These are phyloP conservation scores for Diaporthe capsici DNA, from an alignment of 2,329 filamentous ascomycete genomes.

Conservation along the genomic window DNA sequence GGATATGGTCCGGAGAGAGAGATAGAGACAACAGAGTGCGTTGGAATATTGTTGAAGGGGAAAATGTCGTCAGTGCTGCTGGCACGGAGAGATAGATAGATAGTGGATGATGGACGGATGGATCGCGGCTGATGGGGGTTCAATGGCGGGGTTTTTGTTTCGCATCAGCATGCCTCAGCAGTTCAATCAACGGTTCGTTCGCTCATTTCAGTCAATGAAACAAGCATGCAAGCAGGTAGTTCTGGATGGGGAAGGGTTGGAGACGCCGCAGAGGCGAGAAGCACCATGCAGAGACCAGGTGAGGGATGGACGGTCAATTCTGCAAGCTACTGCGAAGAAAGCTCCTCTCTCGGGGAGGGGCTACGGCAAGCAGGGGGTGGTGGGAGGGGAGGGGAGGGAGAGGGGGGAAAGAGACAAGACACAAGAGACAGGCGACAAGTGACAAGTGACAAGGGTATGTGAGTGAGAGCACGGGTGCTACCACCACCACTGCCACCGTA, in stretches of 20 bases:
- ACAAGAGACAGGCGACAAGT: background rate
- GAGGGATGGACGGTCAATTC: slow-evolving; percentile 1
- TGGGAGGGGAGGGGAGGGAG: background rate
- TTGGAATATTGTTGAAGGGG: background rate
- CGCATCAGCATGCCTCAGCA: slow-evolving; percentile 44
- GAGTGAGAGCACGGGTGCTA: slow-evolving; percentile 11
- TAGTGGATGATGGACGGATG: slow-evolving; percentile 17
- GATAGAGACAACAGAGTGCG: background rate
- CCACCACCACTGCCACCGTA: background rate
- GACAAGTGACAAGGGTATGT: slow-evolving; percentile 5
- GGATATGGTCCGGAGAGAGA: background rate
- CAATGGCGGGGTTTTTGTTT: slow-evolving; percentile 52
- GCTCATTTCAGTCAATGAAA: slow-evolving; percentile 1
- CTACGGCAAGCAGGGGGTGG: slow-evolving; percentile 26
- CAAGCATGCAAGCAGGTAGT: slow-evolving; percentile 19
- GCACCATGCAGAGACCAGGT: background rate
- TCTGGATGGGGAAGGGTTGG: slow-evolving; percentile 15
- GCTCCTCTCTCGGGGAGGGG: slow-evolving; percentile 25
- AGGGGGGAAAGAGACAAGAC: background rate
- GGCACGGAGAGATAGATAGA: background rate
- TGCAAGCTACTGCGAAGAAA: slow-evolving; percentile 18
- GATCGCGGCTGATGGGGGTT: slow-evolving; percentile 1
- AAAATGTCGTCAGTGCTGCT: slow-evolving; percentile 36
- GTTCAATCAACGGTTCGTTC: slow-evolving; percentile 9
- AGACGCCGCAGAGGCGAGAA: slow-evolving; percentile 5